Conservation (phyloP, 2,329 filamentous ascomycete species). For the Helminthosporium solani region DNA sequence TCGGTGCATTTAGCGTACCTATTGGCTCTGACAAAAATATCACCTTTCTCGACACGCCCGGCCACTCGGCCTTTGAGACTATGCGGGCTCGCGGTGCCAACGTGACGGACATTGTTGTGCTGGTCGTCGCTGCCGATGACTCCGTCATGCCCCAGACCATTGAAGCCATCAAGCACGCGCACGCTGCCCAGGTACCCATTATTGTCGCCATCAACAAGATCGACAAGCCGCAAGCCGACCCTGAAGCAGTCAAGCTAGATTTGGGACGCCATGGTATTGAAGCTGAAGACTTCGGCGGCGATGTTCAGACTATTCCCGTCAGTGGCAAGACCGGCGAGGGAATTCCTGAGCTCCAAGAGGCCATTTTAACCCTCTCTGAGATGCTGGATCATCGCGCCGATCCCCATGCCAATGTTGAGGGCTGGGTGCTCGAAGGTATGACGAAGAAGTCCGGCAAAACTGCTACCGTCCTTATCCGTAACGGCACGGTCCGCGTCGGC, state of each 20-base stretch:
- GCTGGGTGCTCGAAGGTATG: slow-evolving; percentile 90
- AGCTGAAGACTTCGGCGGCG: slow-evolving; percentile 92
- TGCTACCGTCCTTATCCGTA: slow-evolving; percentile 84
- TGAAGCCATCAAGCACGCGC: slow-evolving; percentile 93
- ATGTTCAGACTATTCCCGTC: slow-evolving; percentile 87
- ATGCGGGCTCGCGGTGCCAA: slow-evolving; percentile 96
- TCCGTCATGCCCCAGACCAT: slow-evolving; percentile 96
- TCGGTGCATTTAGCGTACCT: slow-evolving; percentile 91
- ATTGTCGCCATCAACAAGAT: slow-evolving; percentile 98
- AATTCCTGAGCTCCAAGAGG: slow-evolving; percentile 90
- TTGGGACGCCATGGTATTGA: slow-evolving; percentile 80
- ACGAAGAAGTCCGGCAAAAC: slow-evolving; percentile 82
- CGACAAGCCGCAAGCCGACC: slow-evolving; percentile 79
- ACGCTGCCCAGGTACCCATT: slow-evolving; percentile 82
- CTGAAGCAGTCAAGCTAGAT: slow-evolving; percentile 85
- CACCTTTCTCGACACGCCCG: slow-evolving; percentile 95
- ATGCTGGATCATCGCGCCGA: slow-evolving; percentile 89
- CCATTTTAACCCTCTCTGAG: slow-evolving; percentile 80
- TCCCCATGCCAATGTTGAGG: slow-evolving; percentile 73
- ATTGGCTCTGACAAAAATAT: slow-evolving; percentile 82
- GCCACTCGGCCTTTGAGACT: slow-evolving; percentile 89
- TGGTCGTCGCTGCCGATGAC: slow-evolving; percentile 95
- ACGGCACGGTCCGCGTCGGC: slow-evolving; percentile 78
- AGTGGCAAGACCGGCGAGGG: slow-evolving; percentile 92
- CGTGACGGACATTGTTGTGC: slow-evolving; percentile 92